These are phyloP conservation scores for Diutina neorugosa DNA, from an alignment of 1,139 yeast species.

Conservation along the genomic window DNA sequence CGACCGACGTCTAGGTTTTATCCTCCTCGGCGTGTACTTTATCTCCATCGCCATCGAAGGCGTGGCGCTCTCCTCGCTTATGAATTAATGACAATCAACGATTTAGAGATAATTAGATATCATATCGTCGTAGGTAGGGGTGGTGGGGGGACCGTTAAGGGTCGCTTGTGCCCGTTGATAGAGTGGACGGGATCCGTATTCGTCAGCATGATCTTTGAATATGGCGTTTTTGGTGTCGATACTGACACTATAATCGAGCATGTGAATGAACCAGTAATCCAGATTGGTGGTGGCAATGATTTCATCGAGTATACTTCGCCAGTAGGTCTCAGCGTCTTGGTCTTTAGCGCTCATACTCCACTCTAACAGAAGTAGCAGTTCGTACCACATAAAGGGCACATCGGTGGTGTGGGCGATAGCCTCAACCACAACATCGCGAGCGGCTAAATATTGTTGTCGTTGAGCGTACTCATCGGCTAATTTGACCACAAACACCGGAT, in stretches of 20 bases:
- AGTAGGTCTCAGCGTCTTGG: neutral
- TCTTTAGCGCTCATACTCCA: neutral
- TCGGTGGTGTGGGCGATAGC: neutral
- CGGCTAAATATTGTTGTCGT: neutral
- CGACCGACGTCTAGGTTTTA: neutral
- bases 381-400: neutral
- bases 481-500: neutral
- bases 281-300: neutral
- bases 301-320: neutral
- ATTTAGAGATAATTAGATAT: neutral
- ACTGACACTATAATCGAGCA: neutral
- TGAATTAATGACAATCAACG: neutral
- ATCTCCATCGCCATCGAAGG: neutral
- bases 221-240: neutral
- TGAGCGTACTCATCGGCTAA: neutral
- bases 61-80: neutral
- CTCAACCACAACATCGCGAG: neutral
- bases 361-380: neutral
- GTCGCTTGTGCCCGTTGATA: neutral
- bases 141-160: neutral
- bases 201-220: neutral
- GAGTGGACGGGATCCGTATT: neutral
- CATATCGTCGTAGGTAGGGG: neutral
- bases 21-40: neutral
- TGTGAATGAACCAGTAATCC: conserved; percentile 3